Conservation (phyloP, 1,139 yeast genomes). For the Pneumocystis sp. region DNA sequence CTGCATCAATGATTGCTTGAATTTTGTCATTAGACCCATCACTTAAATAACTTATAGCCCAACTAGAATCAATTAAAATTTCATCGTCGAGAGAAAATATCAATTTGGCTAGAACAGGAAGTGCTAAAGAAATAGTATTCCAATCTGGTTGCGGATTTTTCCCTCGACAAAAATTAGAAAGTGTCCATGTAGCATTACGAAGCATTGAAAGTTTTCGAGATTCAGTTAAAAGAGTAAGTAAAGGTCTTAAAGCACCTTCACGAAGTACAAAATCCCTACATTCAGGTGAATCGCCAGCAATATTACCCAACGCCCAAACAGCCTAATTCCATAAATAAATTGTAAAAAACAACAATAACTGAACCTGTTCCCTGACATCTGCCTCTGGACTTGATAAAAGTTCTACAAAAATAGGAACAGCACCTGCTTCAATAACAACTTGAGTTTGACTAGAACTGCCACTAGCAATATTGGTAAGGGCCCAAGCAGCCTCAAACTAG, state of each 20-base stretch:
- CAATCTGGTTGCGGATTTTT: conserved; percentile 94
- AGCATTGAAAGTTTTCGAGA: conserved; percentile 67
- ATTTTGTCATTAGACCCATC: conserved; percentile 89
- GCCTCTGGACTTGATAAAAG: conserved; percentile 64
- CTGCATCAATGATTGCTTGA: conserved; percentile 92
- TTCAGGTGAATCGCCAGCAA: conserved; percentile 88
- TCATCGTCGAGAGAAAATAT: conserved; percentile 84
- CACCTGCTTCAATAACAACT: conserved; percentile 82
- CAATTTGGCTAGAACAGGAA: conserved; percentile 83
- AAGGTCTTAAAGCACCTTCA: conserved; percentile 81
- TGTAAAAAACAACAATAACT: not conserved
- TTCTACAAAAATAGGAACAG: conserved; percentile 80
- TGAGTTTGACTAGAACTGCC: conserved; percentile 82
- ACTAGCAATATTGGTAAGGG: conserved; percentile 93
- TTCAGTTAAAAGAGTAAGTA: conserved; percentile 59
- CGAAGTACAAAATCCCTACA: conserved; percentile 78
- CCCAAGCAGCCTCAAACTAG: conserved; percentile 92
- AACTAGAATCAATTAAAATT: conserved; percentile 91
- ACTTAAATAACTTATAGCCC: conserved; percentile 92
- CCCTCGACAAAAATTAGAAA: conserved; percentile 92
- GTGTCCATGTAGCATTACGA: conserved; percentile 96
- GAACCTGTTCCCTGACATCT: conserved; percentile 77
- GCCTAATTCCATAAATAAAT: conserved; percentile 30
- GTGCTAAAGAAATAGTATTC: conserved; percentile 64
- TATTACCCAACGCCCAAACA: conserved; percentile 97